Conservation (phyloP, 495 filamentous ascomycete species). For the Trichoderma reesei region DNA sequence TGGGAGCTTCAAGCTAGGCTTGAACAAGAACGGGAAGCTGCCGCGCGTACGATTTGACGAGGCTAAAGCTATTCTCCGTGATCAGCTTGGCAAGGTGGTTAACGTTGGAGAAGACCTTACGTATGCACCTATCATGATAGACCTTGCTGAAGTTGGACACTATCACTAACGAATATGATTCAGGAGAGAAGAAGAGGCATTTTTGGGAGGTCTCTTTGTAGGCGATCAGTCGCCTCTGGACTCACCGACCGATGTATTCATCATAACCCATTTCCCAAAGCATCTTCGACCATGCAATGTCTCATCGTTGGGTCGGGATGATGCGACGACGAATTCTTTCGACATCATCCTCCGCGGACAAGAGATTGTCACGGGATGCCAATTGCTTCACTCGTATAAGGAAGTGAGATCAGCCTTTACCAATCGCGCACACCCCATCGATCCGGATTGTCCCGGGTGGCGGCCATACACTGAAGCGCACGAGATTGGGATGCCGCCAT, state of each 20-base stretch:
- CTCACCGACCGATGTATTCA: not conserved
- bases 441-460: not conserved
- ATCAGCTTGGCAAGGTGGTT: not conserved
- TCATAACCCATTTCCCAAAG: not conserved
- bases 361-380: not conserved
- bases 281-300: not conserved
- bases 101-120: not conserved
- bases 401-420: not conserved
- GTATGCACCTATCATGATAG: not conserved
- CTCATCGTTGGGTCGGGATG: not conserved
- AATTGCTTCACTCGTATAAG: not conserved
- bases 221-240: not conserved
- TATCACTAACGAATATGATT: not conserved
- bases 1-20: not conserved
- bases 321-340: not conserved
- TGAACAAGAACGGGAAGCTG: not conserved
- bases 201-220: not conserved
- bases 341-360: not conserved
- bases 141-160: not conserved
- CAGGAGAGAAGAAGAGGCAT: conserved; percentile 5
- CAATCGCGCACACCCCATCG: not conserved
- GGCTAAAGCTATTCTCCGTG: not conserved
- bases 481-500: conserved; percentile 1
- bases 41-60: not conserved
- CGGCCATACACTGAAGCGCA: not conserved